A percentile compares a stretch with the other conserved stretches of the same genome.
These are phyloP conservation scores for Clarireedia monteithiana DNA, from an alignment of 2,329 filamentous ascomycete genomes.

Conservation along the genomic window DNA sequence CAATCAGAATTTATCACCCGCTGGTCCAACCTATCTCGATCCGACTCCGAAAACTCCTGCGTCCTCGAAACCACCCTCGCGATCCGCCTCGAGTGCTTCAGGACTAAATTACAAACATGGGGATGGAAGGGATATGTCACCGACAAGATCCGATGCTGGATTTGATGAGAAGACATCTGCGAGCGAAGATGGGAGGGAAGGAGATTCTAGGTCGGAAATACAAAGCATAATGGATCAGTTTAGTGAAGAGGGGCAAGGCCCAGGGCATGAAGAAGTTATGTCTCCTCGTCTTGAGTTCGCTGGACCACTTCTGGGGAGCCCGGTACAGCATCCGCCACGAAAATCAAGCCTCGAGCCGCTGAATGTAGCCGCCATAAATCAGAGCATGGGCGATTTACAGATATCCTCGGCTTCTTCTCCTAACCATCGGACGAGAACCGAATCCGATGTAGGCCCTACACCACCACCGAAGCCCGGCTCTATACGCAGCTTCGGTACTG, in stretches of 20 bases:
- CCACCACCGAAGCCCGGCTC: conserved; percentile 36
- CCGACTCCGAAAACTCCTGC: conserved; percentile 38
- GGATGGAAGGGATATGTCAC: conserved; percentile 37
- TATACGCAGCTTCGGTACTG: conserved; percentile 25
- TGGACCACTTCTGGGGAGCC: conserved; percentile 64
- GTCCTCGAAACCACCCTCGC: conserved; percentile 34
- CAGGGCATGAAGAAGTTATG: conserved; percentile 79
- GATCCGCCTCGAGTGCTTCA: conserved; percentile 29
- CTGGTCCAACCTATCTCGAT: conserved; percentile 37
- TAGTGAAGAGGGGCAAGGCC: conserved; percentile 63
- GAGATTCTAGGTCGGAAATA: conserved; percentile 74
- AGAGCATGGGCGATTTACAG: conserved; percentile 25
- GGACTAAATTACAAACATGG: conserved; percentile 28
- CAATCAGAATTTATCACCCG: conserved; percentile 13
- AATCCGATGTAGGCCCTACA: conserved; percentile 27
- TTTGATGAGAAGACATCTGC: conserved; percentile 50
- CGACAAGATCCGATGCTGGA: conserved; percentile 45
- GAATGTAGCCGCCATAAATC: conserved; percentile 24
- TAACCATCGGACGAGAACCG: conserved; percentile 13
- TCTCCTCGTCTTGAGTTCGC: conserved; percentile 77
- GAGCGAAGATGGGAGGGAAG: conserved; percentile 58
- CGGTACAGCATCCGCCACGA: conserved; percentile 67
- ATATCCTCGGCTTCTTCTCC: conserved; percentile 17
- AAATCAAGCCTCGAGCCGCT: conserved; percentile 79
- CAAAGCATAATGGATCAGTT: conserved; percentile 98